Evolutionary conservation across 1,284 basidiomycete species (phyloP).

Genomic region (Dichomitus squalens): DNA sequence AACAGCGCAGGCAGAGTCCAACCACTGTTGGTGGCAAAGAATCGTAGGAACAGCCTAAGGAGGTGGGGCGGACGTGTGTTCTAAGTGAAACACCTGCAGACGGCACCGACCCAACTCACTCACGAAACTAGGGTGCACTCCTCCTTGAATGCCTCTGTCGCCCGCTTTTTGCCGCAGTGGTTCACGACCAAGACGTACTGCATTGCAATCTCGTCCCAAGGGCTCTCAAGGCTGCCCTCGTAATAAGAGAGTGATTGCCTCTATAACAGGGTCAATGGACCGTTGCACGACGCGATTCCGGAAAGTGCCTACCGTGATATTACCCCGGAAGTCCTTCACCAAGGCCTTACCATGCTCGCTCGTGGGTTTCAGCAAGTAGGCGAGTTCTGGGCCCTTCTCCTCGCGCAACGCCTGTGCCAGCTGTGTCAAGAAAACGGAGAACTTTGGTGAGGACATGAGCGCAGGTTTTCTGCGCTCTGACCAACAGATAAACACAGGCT

Average conservation of each 20-base stretch:
- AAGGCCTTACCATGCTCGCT: constrained; percentile 74
- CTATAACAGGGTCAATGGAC: constrained; percentile 31
- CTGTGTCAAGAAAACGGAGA: constrained; percentile 62
- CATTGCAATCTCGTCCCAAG: constrained; percentile 84
- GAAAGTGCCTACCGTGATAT: constrained; percentile 55
- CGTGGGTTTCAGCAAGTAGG: constrained; percentile 72
- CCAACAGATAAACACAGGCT: background rate
- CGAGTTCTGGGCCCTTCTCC: constrained; percentile 70
- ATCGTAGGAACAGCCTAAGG: constrained; percentile 71
- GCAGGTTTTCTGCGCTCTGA: background rate
- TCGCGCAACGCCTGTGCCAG: constrained; percentile 59
- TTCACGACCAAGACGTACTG: constrained; percentile 76
- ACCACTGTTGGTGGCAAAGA: constrained; percentile 74
- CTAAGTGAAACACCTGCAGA: constrained; percentile 18
- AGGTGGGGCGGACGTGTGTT: background rate
- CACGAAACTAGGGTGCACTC: constrained; percentile 42
- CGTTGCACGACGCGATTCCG: background rate
- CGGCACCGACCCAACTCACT: constrained; percentile 20
- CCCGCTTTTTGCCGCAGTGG: constrained; percentile 64
- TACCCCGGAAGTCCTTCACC: constrained; percentile 64
- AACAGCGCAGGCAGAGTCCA: constrained; percentile 86
- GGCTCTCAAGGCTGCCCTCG: constrained; percentile 62
- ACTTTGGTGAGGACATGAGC: constrained; percentile 47
- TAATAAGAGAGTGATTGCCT: constrained; percentile 54
- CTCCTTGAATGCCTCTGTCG: constrained; percentile 76